A percentile compares a stretch with the other conserved stretches of the same genome.
Conservation (phyloP, 176 grass and related monocot genomes). For the Oryza longistaminata region DNA sequence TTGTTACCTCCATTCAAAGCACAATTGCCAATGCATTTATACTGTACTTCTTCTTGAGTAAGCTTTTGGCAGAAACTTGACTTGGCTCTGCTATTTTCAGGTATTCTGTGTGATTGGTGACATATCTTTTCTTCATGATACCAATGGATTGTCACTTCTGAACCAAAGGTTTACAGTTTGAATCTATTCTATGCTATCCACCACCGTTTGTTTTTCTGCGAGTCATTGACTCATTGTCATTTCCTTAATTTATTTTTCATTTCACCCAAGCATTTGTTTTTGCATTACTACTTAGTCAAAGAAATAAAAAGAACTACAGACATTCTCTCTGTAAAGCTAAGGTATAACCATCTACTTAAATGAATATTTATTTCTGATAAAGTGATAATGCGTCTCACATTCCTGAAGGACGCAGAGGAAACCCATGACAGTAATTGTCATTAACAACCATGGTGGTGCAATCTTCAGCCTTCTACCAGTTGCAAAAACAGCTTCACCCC, state of each 20-base stretch:
- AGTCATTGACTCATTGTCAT: neutral
- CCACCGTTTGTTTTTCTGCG: neutral
- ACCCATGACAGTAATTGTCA: slow-evolving; percentile 80
- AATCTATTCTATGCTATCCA: slow-evolving; percentile 23
- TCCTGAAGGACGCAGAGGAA: slow-evolving; percentile 69
- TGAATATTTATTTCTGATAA: slow-evolving; percentile 14
- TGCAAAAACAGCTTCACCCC: slow-evolving; percentile 54
- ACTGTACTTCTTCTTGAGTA: neutral
- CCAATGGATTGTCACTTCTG: slow-evolving; percentile 88
- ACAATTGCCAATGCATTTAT: slow-evolving; percentile 7
- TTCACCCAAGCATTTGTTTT: neutral
- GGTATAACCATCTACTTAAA: slow-evolving; percentile 18
- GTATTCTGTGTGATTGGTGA: slow-evolving; percentile 92
- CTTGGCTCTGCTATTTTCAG: slow-evolving; percentile 48
- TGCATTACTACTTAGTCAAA: slow-evolving; percentile 5
- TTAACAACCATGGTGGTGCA: slow-evolving; percentile 97
- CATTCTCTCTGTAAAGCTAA: neutral
- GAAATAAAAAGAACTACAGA: slow-evolving; percentile 3
- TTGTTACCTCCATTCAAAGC: neutral
- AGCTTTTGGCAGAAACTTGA: slow-evolving; percentile 16
- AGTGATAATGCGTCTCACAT: slow-evolving; percentile 32
- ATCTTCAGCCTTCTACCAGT: slow-evolving; percentile 96
- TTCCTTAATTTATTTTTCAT: neutral
- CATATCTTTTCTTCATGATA: slow-evolving; percentile 96
- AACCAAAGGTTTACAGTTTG: slow-evolving; percentile 71